Conservation (phyloP, 345 rosid genomes). For the Eucalyptus marginata region DNA sequence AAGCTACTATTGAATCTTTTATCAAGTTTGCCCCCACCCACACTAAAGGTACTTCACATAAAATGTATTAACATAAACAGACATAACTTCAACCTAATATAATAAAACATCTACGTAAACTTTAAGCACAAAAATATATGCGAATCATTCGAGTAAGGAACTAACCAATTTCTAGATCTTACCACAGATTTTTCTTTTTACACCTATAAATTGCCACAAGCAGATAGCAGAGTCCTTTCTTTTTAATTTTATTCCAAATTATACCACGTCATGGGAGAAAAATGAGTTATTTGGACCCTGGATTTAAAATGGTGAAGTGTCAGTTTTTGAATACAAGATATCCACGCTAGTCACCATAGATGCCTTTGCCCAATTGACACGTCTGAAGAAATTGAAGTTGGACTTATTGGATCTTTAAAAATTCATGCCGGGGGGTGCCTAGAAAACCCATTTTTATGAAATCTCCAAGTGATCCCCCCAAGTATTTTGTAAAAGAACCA, state of each 20-base stretch:
- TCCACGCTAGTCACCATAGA: background rate
- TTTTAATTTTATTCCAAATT: background rate
- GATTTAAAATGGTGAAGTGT: background rate
- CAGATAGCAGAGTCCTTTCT: background rate
- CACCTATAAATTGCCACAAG: background rate
- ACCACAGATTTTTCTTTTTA: background rate
- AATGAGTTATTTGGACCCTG: background rate
- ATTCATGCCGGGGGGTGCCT: background rate
- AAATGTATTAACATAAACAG: background rate
- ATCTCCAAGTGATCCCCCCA: background rate
- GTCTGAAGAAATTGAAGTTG: constrained; percentile 1
- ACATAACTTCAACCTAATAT: background rate
- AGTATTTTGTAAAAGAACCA: background rate
- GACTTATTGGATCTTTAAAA: background rate
- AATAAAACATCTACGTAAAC: background rate
- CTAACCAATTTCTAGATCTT: background rate
- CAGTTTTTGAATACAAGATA: background rate
- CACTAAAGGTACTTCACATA: background rate
- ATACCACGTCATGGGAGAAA: background rate
- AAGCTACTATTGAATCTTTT: background rate
- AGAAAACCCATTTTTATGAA: background rate
- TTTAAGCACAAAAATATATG: background rate
- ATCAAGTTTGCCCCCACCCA: background rate
- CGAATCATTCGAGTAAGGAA: background rate
- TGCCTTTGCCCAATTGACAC: background rate